Evolutionary conservation across 1,139 yeast species (phyloP).

Genomic region (Geotrichum phurueaensis): DNA sequence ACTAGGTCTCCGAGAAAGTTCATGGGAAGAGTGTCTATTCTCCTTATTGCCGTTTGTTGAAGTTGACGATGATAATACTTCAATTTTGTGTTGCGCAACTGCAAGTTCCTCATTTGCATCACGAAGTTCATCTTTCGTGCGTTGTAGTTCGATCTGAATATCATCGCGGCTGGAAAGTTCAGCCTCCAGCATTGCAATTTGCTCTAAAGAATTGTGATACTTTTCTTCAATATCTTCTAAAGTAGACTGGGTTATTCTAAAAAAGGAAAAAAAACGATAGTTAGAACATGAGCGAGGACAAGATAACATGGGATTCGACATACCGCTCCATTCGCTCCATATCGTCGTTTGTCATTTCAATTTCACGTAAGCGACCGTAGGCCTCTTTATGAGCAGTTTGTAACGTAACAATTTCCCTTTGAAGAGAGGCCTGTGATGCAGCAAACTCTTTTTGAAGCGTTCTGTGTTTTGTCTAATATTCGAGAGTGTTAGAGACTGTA

Average conservation of each 20-base stretch:
- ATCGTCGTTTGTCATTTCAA: slow-evolving; percentile 38
- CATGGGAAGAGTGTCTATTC: not conserved
- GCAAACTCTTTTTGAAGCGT: slow-evolving; percentile 29
- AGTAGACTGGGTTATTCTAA: slow-evolving; percentile 30
- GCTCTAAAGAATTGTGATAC: slow-evolving; percentile 32
- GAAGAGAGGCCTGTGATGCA: slow-evolving; percentile 28
- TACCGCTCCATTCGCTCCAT: slow-evolving; percentile 30
- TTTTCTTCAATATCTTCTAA: slow-evolving; percentile 32
- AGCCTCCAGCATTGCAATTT: slow-evolving; percentile 35
- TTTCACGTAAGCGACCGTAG: slow-evolving; percentile 33
- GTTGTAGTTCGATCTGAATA: slow-evolving; percentile 31
- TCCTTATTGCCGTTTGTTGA: not conserved
- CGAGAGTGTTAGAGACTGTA: not conserved
- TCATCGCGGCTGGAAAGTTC: slow-evolving; percentile 30
- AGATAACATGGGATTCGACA: not conserved
- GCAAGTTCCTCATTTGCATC: slow-evolving; percentile 34
- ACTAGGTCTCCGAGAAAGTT: slow-evolving; percentile 1
- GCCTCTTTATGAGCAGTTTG: slow-evolving; percentile 30
- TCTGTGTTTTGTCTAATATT: slow-evolving; percentile 22
- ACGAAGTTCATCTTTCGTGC: slow-evolving; percentile 34
- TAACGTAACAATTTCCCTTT: slow-evolving; percentile 28
- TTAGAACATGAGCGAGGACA: not conserved
- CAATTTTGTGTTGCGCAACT: slow-evolving; percentile 21
- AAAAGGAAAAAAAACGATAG: not conserved
- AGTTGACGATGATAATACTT: slow-evolving; percentile 19